Percentiles rank a stretch among this genome's conserved stretches.
These are phyloP conservation scores for Hydnomerulius pinastri DNA, from an alignment of 768 basidiomycete genomes.

Conservation along the genomic window DNA sequence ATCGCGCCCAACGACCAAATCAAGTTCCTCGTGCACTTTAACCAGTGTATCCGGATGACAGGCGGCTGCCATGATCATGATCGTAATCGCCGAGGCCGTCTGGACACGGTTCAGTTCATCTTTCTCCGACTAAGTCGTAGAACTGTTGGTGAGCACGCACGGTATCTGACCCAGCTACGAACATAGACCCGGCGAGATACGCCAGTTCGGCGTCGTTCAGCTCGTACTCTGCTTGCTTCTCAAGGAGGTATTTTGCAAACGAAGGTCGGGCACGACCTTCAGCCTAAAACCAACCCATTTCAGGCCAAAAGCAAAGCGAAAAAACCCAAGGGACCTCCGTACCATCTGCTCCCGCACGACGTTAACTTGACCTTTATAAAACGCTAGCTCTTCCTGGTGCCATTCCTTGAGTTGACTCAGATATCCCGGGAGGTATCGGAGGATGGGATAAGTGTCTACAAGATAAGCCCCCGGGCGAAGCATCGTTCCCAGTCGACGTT, in stretches of 20 bases:
- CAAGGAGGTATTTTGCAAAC: constrained; percentile 54
- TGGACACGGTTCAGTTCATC: no score
- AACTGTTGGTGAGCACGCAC: constrained; percentile 7
- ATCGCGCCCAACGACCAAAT: constrained; percentile 43
- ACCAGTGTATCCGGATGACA: no score
- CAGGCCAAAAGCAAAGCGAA: background rate
- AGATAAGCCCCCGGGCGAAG: constrained; percentile 49
- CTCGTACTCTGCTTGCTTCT: constrained; percentile 47
- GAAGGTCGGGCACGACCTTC: constrained; percentile 12
- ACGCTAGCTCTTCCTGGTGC: constrained; percentile 48
- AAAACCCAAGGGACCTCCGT: background rate
- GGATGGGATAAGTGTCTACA: constrained; percentile 50
- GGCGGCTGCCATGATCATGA: constrained; percentile 53
- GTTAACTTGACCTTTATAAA: constrained; percentile 50
- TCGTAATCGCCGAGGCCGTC: constrained; percentile 51
- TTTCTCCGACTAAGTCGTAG: no score
- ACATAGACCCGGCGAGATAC: constrained; percentile 59
- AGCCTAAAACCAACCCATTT: background rate
- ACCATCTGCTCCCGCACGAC: constrained; percentile 46
- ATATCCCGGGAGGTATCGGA: constrained; percentile 52
- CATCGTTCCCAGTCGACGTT: constrained; percentile 23
- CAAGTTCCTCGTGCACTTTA: constrained; percentile 50
- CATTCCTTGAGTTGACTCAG: constrained; percentile 51
- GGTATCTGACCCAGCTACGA: constrained; percentile 61
- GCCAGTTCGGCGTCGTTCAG: constrained; percentile 52